Evolutionary conservation across 805 yeast genomes (phyloP).

Genomic region (Starmerella asiatica): DNA sequence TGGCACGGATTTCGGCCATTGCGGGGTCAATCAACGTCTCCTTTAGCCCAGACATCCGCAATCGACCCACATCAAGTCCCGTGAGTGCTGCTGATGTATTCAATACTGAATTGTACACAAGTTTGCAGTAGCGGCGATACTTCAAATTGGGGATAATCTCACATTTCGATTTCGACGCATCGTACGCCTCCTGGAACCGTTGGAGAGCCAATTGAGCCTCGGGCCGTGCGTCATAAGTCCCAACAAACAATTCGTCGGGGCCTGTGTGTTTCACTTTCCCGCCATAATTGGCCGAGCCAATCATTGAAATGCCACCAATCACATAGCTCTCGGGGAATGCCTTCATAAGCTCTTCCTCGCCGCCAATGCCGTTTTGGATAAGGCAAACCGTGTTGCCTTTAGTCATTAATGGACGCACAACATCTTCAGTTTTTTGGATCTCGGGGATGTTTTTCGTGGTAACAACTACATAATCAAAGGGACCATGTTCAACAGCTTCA

Average conservation of each 20-base stretch:
- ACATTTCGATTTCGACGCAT: slow-evolving; percentile 32
- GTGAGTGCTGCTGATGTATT: slow-evolving; percentile 52
- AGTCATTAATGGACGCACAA: slow-evolving; percentile 39
- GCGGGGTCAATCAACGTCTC: slow-evolving; percentile 39
- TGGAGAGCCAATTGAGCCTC: slow-evolving; percentile 28
- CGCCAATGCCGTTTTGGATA: slow-evolving; percentile 54
- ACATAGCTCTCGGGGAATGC: slow-evolving; percentile 39
- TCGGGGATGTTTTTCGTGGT: slow-evolving; percentile 58
- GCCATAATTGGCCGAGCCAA: slow-evolving; percentile 43
- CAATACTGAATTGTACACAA: slow-evolving; percentile 55
- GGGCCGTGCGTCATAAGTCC: slow-evolving; percentile 37
- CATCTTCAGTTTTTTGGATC: slow-evolving; percentile 38
- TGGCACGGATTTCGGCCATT: slow-evolving; percentile 49
- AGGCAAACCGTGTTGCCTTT: slow-evolving; percentile 39
- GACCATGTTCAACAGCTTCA: slow-evolving; percentile 32
- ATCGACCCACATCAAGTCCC: slow-evolving; percentile 45
- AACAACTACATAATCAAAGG: slow-evolving; percentile 48
- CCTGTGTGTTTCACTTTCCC: slow-evolving; percentile 41
- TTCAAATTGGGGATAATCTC: slow-evolving; percentile 35
- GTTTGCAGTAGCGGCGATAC: slow-evolving; percentile 48
- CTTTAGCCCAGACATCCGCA: slow-evolving; percentile 34
- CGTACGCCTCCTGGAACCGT: slow-evolving; percentile 36
- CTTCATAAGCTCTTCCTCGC: slow-evolving; percentile 42
- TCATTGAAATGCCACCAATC: slow-evolving; percentile 51
- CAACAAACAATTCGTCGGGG: slow-evolving; percentile 38